Evolutionary conservation across 1,284 basidiomycete species (phyloP), one percentile per base, ranked within the genome.

Genomic region (Puccinia triticina): DNA sequence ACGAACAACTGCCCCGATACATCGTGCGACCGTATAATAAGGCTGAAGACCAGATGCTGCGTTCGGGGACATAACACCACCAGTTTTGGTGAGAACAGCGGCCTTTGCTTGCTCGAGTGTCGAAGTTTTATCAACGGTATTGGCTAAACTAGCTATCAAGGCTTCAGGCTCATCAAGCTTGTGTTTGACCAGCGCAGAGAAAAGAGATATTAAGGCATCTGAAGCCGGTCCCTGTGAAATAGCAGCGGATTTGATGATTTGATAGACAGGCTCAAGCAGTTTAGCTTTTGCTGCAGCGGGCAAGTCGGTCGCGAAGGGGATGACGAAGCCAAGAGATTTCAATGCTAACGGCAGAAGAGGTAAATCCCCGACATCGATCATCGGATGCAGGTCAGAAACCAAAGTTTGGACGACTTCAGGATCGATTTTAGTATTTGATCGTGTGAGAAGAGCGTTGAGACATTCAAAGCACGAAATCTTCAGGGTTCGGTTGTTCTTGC

Each of bases 391-490:
- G 84, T 94, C 93, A 18, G 90, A 89, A 50, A 95, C 89, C 32
- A 97, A 89, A 4, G 88, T 89, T 0, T 89, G 86, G 1, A 92
- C 90, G 1, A 93, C 90, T 71, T 90, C 89, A 0, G 88, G 83
- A 0, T 93, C 92, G 16, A 95, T 87, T 29, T 89, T 90, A 1
- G 87, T 85, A n/a, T 90, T 90, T 85, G 94, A 92, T 92, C 91
- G 91, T 84, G 89, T 90, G 55, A 96, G 87, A 57, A 96, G 88
- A 21, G 91, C 91, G 79, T 93, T 91, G 83, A 98, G 88, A 81
- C 93, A 93, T 55, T 89, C 89, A 87, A 99, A 96, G 0, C 93
- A 89, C 61, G 94, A 93, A 40, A 91, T 90, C 86, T 94, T 94
- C 26, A 94, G 92, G 14, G 90, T 87, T 40, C 93, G 90, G 78